Conservation (phyloP, 805 yeast species). For the Metschnikowia henanensis region DNA sequence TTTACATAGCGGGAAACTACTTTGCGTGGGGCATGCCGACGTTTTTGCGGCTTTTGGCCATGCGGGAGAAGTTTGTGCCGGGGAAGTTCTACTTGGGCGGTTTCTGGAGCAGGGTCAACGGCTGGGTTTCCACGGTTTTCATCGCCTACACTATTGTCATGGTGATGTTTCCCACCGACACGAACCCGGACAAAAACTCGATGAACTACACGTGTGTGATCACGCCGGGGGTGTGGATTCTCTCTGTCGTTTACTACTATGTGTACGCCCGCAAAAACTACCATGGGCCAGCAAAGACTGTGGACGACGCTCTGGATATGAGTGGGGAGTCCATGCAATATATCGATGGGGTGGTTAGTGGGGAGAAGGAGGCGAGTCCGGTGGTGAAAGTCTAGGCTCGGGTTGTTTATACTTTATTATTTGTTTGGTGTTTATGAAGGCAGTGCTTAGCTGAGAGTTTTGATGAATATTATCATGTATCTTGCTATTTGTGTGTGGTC, state of each 20-base stretch:
- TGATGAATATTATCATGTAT: too few species aligned
- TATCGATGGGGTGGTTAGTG: slow-evolving; percentile 2
- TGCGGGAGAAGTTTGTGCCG: slow-evolving; percentile 53
- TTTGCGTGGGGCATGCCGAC: slow-evolving; percentile 66
- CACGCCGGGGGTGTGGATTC: slow-evolving; percentile 58
- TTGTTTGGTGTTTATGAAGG: too few species aligned
- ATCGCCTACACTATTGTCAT: slow-evolving; percentile 53
- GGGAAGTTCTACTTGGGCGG: slow-evolving; percentile 69
- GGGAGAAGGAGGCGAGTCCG: slow-evolving; percentile 1
- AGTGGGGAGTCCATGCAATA: slow-evolving; percentile 1
- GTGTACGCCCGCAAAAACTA: slow-evolving; percentile 53
- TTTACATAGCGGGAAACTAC: slow-evolving; percentile 61
- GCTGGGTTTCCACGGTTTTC: slow-evolving; percentile 49
- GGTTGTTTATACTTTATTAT: too few species aligned
- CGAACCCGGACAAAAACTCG: slow-evolving; percentile 38
- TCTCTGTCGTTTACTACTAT: slow-evolving; percentile 51
- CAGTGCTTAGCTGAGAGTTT: too few species aligned
- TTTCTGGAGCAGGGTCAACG: slow-evolving; percentile 41
- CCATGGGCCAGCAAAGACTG: slow-evolving; percentile 50
- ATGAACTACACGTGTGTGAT: slow-evolving; percentile 75
- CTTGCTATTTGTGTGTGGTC: too few species aligned
- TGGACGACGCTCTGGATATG: slow-evolving; percentile 15
- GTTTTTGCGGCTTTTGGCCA: slow-evolving; percentile 43
- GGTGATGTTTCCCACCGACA: slow-evolving; percentile 59
- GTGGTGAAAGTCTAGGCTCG: not conserved